Conservation (phyloP, 1,284 basidiomycete species). For the Trichosporon coremiiforme region DNA sequence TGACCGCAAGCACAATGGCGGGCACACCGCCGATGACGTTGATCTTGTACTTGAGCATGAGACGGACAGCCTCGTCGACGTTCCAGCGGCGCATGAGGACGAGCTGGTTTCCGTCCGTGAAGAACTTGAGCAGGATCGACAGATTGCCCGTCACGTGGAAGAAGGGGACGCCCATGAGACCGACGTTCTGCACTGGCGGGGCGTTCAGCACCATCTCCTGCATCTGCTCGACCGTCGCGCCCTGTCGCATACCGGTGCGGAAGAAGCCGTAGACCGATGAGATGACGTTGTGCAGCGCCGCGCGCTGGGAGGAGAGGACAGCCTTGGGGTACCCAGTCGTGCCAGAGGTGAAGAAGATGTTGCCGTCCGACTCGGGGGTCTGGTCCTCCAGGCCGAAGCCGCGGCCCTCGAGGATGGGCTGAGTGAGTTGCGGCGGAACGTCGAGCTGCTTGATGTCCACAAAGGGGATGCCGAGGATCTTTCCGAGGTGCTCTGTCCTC, state of each 20-base stretch:
- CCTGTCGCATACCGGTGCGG: conserved; percentile 23
- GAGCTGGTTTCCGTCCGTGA: conserved; percentile 47
- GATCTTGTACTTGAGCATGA: conserved; percentile 42
- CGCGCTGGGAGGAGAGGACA: conserved; percentile 47
- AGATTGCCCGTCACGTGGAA: conserved; percentile 53
- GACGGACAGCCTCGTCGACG: conserved; percentile 39
- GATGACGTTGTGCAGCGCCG: conserved; percentile 22
- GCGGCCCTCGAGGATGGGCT: conserved; percentile 13
- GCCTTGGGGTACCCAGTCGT: conserved; percentile 40
- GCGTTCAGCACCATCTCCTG: conserved; percentile 17
- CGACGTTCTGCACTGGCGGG: conserved; percentile 1
- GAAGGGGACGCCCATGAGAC: conserved; percentile 45
- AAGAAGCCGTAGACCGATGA: conserved; percentile 15
- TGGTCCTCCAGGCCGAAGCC: conserved; percentile 26
- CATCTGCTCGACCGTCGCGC: conserved; percentile 36
- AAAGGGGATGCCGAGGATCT: conserved; percentile 5
- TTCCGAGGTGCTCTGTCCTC: conserved; percentile 24
- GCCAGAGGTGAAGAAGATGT: conserved; percentile 47
- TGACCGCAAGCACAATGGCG: conserved; percentile 42
- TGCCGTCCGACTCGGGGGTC: conserved; percentile 46
- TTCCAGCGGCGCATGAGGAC: conserved; percentile 47
- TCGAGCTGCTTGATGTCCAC: conserved; percentile 6
- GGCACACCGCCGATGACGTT: conserved; percentile 50
- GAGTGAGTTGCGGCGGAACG: conserved; percentile 5
- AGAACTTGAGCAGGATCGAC: conserved; percentile 44